phyloP scores from a whole-genome alignment of 2,329 filamentous ascomycete species.

The Ophiostoma ips region DNA sequence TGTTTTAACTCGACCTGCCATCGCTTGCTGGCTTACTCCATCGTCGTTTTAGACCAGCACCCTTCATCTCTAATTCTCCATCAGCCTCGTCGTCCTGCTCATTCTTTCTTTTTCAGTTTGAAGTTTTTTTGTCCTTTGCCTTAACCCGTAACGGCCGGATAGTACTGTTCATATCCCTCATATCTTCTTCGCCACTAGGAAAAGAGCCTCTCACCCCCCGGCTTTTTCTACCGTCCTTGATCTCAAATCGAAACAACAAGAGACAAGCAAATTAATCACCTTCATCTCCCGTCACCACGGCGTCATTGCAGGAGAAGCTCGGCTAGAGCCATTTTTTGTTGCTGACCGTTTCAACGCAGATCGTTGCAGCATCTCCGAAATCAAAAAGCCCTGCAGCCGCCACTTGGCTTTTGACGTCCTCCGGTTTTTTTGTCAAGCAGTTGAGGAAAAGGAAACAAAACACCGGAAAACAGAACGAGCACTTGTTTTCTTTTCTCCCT shows the following conservation, averaged over 20 bases:
- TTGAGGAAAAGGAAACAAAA: background rate
- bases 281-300: background rate
- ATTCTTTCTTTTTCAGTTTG: background rate
- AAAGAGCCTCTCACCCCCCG: conserved; percentile 1
- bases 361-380: background rate
- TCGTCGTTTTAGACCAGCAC: background rate
- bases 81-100: background rate
- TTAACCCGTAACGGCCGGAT: conserved; percentile 1
- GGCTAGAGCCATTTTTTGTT: background rate
- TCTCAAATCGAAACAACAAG: conserved; percentile 7
- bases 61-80: conserved; percentile 3
- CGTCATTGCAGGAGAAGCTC: background rate
- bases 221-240: conserved; percentile 2
- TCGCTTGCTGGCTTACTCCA: conserved; percentile 6
- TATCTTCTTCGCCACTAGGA: background rate
- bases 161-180: background rate
- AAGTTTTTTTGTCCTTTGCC: no score
- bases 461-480: background rate
- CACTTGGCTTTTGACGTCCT: no score
- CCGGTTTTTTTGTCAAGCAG: background rate
- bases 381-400: background rate
- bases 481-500: background rate
- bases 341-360: background rate
- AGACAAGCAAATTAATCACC: background rate
- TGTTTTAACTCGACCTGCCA: conserved; percentile 15